These are phyloP conservation scores for Globisporangium orthogonon DNA, from an alignment of 352 stramenopile genomes.

Conservation along the genomic window DNA sequence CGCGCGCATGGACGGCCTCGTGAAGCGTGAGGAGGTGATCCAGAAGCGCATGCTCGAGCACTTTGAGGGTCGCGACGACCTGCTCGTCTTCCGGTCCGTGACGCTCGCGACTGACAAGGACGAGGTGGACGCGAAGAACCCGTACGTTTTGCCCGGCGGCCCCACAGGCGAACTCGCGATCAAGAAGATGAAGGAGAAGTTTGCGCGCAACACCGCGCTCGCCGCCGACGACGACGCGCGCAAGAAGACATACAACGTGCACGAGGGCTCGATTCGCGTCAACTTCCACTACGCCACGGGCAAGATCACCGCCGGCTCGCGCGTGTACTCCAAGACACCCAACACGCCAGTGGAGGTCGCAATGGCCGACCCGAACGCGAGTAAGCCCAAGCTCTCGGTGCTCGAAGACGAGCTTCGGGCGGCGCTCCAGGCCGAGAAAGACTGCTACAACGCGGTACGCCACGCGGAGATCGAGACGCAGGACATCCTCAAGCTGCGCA, in stretches of 20 bases:
- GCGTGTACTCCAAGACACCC: slow-evolving; percentile 76
- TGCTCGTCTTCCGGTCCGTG: slow-evolving; percentile 77
- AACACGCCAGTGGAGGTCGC: slow-evolving; percentile 65
- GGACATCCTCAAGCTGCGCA: slow-evolving; percentile 87
- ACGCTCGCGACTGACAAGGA: slow-evolving; percentile 72
- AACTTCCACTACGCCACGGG: slow-evolving; percentile 90
- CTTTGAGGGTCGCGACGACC: slow-evolving; percentile 85
- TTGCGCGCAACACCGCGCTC: slow-evolving; percentile 49
- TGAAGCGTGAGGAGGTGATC: slow-evolving; percentile 83
- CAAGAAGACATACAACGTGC: slow-evolving; percentile 89
- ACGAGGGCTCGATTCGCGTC: slow-evolving; percentile 85
- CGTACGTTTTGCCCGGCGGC: slow-evolving; percentile 68
- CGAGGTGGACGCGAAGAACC: slow-evolving; percentile 70
- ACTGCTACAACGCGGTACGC: slow-evolving; percentile 86
- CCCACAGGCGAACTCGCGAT: slow-evolving; percentile 75
- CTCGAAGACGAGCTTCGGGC: slow-evolving; percentile 67
- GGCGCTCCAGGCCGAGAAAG: slow-evolving; percentile 82
- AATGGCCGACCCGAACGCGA: slow-evolving; percentile 56
- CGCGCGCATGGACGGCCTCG: slow-evolving; percentile 84
- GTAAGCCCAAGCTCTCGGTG: slow-evolving; percentile 65
- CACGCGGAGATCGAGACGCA: slow-evolving; percentile 87
- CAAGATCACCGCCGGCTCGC: slow-evolving; percentile 84
- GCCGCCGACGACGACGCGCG: slow-evolving; percentile 75
- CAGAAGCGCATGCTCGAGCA: slow-evolving; percentile 83
- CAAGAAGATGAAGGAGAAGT: slow-evolving; percentile 93